Evolutionary conservation across 257 asterid genomes (phyloP).

Genomic region (Cruciata laevipes): DNA sequence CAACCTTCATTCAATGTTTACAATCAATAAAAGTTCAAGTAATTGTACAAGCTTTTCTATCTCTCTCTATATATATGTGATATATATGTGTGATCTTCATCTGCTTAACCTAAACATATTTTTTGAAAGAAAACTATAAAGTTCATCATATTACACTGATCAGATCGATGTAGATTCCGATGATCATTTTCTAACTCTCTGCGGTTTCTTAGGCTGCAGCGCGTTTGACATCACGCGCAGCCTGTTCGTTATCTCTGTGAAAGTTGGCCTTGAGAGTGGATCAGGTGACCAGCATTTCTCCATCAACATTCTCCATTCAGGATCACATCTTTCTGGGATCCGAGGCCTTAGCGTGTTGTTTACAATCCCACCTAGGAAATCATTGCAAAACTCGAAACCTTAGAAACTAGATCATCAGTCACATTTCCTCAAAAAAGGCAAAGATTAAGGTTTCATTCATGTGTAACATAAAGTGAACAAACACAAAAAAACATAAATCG

Average conservation of each 20-base stretch:
- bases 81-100: neutral
- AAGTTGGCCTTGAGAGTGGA: constrained; percentile 69
- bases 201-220: constrained; percentile 59
- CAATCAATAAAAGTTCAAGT: neutral
- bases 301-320: constrained; percentile 75
- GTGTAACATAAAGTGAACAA: too few relatives aligned
- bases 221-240: constrained; percentile 50
- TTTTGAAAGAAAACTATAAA: neutral
- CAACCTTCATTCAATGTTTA: neutral
- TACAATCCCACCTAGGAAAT: constrained; percentile 69
- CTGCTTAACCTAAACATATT: neutral
- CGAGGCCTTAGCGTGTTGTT: constrained; percentile 78
- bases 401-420: neutral
- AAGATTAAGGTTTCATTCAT: neutral
- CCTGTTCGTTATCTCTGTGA: constrained; percentile 75
- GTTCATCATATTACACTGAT: constrained; percentile 4
- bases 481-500: too few relatives aligned
- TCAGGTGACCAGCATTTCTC: constrained; percentile 93
- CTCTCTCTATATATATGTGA: neutral
- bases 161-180: neutral
- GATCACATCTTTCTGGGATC: constrained; percentile 71
- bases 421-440: neutral
- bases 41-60: constrained; percentile 1
- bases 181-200: constrained; percentile 39
- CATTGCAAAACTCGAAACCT: neutral